Base-by-base conservation (phyloP, 2,329 filamentous ascomycete species). In the Colletotrichum coccodes region DNA sequence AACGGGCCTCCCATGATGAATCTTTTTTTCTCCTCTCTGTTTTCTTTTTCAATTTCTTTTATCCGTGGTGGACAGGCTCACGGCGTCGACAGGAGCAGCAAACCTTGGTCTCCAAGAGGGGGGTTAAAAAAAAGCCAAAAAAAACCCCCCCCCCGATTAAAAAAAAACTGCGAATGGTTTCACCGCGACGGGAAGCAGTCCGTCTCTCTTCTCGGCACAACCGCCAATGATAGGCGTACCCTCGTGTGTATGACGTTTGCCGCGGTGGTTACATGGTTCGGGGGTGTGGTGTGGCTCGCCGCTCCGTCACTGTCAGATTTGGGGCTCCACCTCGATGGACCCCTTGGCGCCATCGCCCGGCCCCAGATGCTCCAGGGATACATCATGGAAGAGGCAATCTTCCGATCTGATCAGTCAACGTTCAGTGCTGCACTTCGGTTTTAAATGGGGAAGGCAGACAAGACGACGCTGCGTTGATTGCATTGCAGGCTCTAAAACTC, bases 401-500 rank as follows among this genome's bases (percentile, higher is more conserved):
- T 64, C 62, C 65, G 60, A 68, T 68, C 65, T 49, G 60, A 68
- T 68, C 65, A 64, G 65, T 60, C 60, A 49, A 28, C 46, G 40
- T 47, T 64, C 40, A 40, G 21, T 4, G 47, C 32, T n/a, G 30
- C 28, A 52, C n/a, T 32, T 42, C 60, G 26, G 44, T 47, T 59
- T 64, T 47, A 44, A 60, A 67, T 36, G 58, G 50, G 42, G 50
- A 26, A 38, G 30, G n/a, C 30, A 44, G 30, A 38, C 28, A 36
- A 60, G 56, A 52, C n/a, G 18, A 42, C 18, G 47, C 28, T 28
- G 46, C 26, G 18, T 28, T 28, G 11, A 32, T 28, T 21, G 18
- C 28, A 28, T 28, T 52, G 47, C 28, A n/a, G 28, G 18, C 18
- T 34, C 28, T 52, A 16, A 4, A 30, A 21, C 47, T 53, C 36